Evolutionary conservation across 2,329 filamentous ascomycete species (phyloP).

Genomic region (Leptographium galeiforme): DNA sequence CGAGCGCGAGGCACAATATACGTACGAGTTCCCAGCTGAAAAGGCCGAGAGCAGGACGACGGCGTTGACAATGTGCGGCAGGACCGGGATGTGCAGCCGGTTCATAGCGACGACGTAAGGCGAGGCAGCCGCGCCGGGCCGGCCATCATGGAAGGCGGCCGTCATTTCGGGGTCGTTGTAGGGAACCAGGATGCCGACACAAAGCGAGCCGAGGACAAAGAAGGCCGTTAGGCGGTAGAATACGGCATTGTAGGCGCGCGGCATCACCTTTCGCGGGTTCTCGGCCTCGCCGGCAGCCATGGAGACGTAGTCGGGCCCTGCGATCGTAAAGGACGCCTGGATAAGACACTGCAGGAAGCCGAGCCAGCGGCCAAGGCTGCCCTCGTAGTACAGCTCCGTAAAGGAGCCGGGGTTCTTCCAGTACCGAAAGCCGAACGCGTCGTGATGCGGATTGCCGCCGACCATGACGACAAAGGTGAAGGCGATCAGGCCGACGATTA

Average conservation of each 20-base stretch:
- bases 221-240: conserved; percentile 19
- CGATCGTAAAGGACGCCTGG: conserved; percentile 6
- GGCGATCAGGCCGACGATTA: conserved; percentile 35
- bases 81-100: conserved; percentile 50
- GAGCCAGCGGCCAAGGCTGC: conserved; percentile 25
- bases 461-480: conserved; percentile 33
- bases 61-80: conserved; percentile 64
- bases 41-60: conserved; percentile 59
- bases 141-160: neutral
- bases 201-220: conserved; percentile 17
- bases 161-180: conserved; percentile 17
- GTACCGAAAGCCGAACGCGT: conserved; percentile 8
- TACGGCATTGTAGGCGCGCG: conserved; percentile 11
- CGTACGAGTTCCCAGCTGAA: conserved; percentile 54
- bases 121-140: conserved; percentile 22
- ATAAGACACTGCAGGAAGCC: conserved; percentile 18
- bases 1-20: conserved; percentile 44
- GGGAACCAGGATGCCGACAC: conserved; percentile 16
- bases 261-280: conserved; percentile 11
- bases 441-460: conserved; percentile 18
- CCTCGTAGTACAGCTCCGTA: conserved; percentile 15
- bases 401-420: conserved; percentile 24
- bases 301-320: conserved; percentile 38
- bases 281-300: conserved; percentile 12
- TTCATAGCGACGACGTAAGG: conserved; percentile 62